Evolutionary conservation across 352 stramenopile genomes (phyloP), one percentile per base, ranked within the genome.

Genomic region (Globisporangium viniferum): DNA sequence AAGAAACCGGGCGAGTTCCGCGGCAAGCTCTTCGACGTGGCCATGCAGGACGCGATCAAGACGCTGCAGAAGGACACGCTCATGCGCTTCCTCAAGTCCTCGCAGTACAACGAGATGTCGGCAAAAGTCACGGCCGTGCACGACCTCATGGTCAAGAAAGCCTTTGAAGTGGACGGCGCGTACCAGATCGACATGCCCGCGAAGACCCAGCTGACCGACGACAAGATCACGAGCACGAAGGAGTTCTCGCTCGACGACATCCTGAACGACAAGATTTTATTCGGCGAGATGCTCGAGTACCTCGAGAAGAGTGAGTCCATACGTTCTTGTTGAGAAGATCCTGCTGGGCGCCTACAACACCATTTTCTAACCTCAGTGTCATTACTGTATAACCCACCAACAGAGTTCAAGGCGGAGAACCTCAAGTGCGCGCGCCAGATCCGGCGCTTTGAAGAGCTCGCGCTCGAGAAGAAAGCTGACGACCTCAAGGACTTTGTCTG

Each of bases 361-460:
- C 39, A 46, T 20, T 46, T 14, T 29, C 62, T 64, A 44, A 59
- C 62, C 44, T 7, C 2, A 8, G 24, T 61, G 1, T 31, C 29
- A 3, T 5, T 54, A 27, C 29, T 56, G 20, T 29, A 9, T 22
- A 10, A 46, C 20, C 10, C 63, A 39, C 39, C 15, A 12, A 39
- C 69, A 94, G 86, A 92, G 70, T 94, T 94, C 72, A 94, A 92
- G 63, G 81, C 86, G 31, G 84, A 93, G 70, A 94, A 94, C 69
- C 78, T 94, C 66, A 92, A 94, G 70, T 94, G 86, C 46, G 84
- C 84, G 57, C 83, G 86, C 3, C 85, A 93, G 67, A 92, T 95
- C 72, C 76, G 82, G 36, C 79, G 82, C 48, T 93, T 92, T 54
- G 85, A 95, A 66, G 82, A 92, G 67, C 79, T 95, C 62, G 82